A percentile compares a stretch with the other conserved stretches of the same genome.
phyloP scores from a whole-genome alignment of 768 basidiomycete species.

The Leccinum incarnatum region DNA sequence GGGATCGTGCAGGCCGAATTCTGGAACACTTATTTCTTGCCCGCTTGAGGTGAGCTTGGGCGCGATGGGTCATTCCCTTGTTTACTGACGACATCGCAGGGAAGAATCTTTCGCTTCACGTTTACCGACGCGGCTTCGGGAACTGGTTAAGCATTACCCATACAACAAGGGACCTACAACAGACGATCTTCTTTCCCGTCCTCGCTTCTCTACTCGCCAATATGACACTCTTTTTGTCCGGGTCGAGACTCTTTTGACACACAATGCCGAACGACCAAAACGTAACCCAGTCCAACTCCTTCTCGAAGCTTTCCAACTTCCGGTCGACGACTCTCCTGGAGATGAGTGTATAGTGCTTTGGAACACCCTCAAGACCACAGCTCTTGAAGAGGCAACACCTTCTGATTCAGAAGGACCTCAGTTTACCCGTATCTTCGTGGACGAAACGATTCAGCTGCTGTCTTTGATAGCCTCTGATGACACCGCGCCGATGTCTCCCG shows the following conservation, averaged over 20 bases:
- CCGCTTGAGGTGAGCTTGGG: slow-evolving; percentile 55
- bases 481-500: slow-evolving; percentile 29
- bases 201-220: slow-evolving; percentile 64
- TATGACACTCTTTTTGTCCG: slow-evolving; percentile 67
- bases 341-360: slow-evolving; percentile 46
- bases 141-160: slow-evolving; percentile 70
- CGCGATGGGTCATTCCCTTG: background rate
- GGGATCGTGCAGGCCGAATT: slow-evolving; percentile 71
- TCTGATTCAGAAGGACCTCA: slow-evolving; percentile 33
- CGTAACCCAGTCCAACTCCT: slow-evolving; percentile 61
- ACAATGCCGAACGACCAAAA: slow-evolving; percentile 33
- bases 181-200: slow-evolving; percentile 52
- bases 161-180: slow-evolving; percentile 40
- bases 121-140: slow-evolving; percentile 67
- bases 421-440: slow-evolving; percentile 57
- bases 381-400: slow-evolving; percentile 30
- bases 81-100: slow-evolving; percentile 34
- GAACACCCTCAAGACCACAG: slow-evolving; percentile 49
- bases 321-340: slow-evolving; percentile 31
- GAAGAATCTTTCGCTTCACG: slow-evolving; percentile 54
- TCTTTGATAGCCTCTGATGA: slow-evolving; percentile 48
- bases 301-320: slow-evolving; percentile 55
- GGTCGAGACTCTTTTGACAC: slow-evolving; percentile 53
- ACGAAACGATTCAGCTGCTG: slow-evolving; percentile 59
- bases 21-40: slow-evolving; percentile 77